phyloP scores from a whole-genome alignment of 2,329 filamentous ascomycete species.

The Nannizzia gypsea region DNA sequence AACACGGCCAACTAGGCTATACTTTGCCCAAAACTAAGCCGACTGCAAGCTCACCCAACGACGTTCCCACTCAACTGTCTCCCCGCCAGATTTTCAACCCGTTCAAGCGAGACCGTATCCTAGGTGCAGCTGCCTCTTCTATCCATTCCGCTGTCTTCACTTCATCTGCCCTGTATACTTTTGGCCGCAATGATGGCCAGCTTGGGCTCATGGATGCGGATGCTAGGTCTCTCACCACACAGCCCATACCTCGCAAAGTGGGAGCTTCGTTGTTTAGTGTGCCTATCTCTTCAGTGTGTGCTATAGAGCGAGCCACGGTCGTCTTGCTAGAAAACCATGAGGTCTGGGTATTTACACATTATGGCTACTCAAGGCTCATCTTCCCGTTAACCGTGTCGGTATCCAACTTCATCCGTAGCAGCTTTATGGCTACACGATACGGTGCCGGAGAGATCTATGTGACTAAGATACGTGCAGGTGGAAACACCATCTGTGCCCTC shows the following conservation, averaged over 20 bases:
- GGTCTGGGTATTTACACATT: slow-evolving; percentile 90
- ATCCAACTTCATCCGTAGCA: slow-evolving; percentile 56
- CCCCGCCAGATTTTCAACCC: slow-evolving; percentile 86
- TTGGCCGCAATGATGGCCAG: slow-evolving; percentile 91
- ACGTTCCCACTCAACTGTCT: slow-evolving; percentile 67
- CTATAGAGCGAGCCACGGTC: slow-evolving; percentile 80
- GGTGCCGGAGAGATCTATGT: slow-evolving; percentile 57
- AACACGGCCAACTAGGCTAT: slow-evolving; percentile 76
- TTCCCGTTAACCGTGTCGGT: slow-evolving; percentile 61
- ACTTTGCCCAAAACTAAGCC: slow-evolving; percentile 46
- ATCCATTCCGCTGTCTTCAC: slow-evolving; percentile 89
- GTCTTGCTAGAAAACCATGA: slow-evolving; percentile 76
- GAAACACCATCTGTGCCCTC: slow-evolving; percentile 82
- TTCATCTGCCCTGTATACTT: slow-evolving; percentile 69
- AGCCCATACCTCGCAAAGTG: slow-evolving; percentile 71
- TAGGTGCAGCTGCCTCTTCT: slow-evolving; percentile 76
- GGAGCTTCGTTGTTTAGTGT: slow-evolving; percentile 69
- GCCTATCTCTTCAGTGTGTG: slow-evolving; percentile 64
- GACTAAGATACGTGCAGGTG: slow-evolving; percentile 65
- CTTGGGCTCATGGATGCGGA: slow-evolving; percentile 90
- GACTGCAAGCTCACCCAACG: slow-evolving; percentile 43
- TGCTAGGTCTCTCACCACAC: slow-evolving; percentile 77
- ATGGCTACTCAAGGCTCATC: slow-evolving; percentile 81
- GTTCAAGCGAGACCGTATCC: slow-evolving; percentile 70
- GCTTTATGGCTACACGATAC: slow-evolving; percentile 54